Evolutionary conservation across 2,329 filamentous ascomycete species (phyloP), one percentile per base, ranked within the genome.

Genomic region (Malbranchea cinnamomea): DNA sequence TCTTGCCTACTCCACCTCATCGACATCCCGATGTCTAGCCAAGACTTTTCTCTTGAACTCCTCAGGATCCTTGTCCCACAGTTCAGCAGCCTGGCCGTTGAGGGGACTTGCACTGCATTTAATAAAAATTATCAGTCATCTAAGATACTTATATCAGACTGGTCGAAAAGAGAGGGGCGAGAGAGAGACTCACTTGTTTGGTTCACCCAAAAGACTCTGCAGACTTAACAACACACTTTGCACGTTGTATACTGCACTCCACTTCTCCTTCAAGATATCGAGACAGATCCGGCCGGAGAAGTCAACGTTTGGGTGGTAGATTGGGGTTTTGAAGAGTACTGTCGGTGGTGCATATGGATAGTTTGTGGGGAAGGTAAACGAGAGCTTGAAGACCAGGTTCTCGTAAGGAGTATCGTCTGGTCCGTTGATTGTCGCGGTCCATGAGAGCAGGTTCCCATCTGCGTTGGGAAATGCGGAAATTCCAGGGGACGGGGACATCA

Each of bases 271-370:
- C 41, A 98, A 67, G 43, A 98, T 98, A 50, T 98, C 91, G 37
- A 98, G 68, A 56, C 89, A 98, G 57, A 98, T 98, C 33, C 89
- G 73, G 23, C 89, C 89, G 3, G 80, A 85, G 62, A 98, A 94
- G 61, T 98, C 89, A 45, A 98, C 82, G 47, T 98, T 98, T 31
- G 89, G 89, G 57, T 98, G 89, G 66, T 95, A 98, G 59, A 98
- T 94, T 21, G 89, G 89, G 5, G 91, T 98, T 65, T 85, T 92
- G 74, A 94, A 98, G 36, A 93, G 69, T 11, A 98, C 89, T 2
- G 78, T 83, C 1, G 89, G 89, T 13, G 89, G 73, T 2, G 77
- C 71, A 55, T 94, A 94, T 6, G 89, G 89, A 53, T 98, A 98
- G 62, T 87, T 93, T 45, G 71, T 65, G 6, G 87, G 84, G 59